Percentiles rank a stretch among this genome's conserved stretches.
These are phyloP conservation scores for Ceratocystis alfenasii DNA, from an alignment of 2,329 filamentous ascomycete genomes.

Conservation along the genomic window DNA sequence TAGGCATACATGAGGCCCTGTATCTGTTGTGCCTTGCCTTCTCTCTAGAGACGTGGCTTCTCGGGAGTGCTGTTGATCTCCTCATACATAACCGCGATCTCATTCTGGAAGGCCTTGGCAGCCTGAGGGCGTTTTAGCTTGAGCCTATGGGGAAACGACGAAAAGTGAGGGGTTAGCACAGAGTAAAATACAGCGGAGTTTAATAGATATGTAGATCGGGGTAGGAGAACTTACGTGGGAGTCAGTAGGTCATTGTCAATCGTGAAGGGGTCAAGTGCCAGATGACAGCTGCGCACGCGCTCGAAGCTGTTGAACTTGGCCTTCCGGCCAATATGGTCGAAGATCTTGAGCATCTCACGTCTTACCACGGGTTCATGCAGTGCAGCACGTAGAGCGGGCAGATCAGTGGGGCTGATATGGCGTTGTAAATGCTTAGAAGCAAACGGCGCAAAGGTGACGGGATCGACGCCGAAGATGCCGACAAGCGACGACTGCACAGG, in stretches of 20 bases:
- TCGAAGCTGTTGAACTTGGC: conserved; percentile 91
- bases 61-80: conserved; percentile 33
- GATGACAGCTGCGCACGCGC: conserved; percentile 57
- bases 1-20: background rate
- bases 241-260: conserved; percentile 86
- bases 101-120: conserved; percentile 39
- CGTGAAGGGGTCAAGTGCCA: conserved; percentile 81
- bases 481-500: conserved; percentile 70
- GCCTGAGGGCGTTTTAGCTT: conserved; percentile 50
- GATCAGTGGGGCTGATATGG: conserved; percentile 51
- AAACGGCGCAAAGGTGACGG: conserved; percentile 68
- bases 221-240: conserved; percentile 56
- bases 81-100: conserved; percentile 46
- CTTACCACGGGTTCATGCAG: conserved; percentile 58
- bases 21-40: background rate
- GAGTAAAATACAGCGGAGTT: background rate
- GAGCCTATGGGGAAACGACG: conserved; percentile 31
- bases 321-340: conserved; percentile 66
- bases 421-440: conserved; percentile 64
- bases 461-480: conserved; percentile 76
- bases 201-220: background rate
- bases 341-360: conserved; percentile 61
- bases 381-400: conserved; percentile 54
- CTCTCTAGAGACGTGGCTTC: conserved; percentile 16
- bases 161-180: background rate